Evolutionary conservation across 2,329 filamentous ascomycete species (phyloP).

Genomic region (Fusarium staphyleae): DNA sequence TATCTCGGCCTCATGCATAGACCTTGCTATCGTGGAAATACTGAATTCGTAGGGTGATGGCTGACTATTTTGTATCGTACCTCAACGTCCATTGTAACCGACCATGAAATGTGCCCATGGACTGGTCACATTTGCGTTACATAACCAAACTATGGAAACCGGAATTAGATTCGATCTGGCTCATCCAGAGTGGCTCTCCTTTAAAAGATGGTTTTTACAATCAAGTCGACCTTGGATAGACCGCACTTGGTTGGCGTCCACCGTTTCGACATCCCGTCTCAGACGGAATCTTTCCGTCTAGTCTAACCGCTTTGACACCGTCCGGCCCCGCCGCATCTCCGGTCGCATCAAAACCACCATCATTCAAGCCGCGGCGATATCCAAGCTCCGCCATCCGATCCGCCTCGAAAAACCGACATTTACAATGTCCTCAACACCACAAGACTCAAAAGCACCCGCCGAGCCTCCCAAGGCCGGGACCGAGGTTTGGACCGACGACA

Average conservation of each 20-base stretch:
- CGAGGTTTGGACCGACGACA: constrained; percentile 64
- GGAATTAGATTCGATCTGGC: too few relatives aligned
- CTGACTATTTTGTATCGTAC: too few relatives aligned
- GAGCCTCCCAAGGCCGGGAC: constrained; percentile 25
- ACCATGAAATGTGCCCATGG: too few relatives aligned
- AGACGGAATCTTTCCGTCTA: background rate
- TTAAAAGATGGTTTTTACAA: too few relatives aligned
- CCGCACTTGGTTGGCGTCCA: background rate
- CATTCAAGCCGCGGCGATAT: constrained; percentile 2
- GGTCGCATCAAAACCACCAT: background rate
- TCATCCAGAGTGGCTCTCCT: too few relatives aligned
- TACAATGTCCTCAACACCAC: constrained; percentile 32
- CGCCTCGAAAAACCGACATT: constrained; percentile 1
- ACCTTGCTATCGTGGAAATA: too few relatives aligned
- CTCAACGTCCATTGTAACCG: too few relatives aligned
- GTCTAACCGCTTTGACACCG: constrained; percentile 1
- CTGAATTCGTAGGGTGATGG: too few relatives aligned
- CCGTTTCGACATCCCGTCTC: constrained; percentile 2
- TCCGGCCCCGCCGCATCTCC: constrained; percentile 17
- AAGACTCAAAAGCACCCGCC: constrained; percentile 25
- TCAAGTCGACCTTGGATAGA: too few relatives aligned
- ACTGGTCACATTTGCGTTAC: too few relatives aligned
- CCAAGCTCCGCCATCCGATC: constrained; percentile 1
- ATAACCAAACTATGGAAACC: too few relatives aligned
- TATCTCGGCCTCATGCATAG: too few relatives aligned